Evolutionary conservation across 345 rosid genomes (phyloP), one percentile per base, ranked within the genome.

Genomic region (Viola odorata): DNA sequence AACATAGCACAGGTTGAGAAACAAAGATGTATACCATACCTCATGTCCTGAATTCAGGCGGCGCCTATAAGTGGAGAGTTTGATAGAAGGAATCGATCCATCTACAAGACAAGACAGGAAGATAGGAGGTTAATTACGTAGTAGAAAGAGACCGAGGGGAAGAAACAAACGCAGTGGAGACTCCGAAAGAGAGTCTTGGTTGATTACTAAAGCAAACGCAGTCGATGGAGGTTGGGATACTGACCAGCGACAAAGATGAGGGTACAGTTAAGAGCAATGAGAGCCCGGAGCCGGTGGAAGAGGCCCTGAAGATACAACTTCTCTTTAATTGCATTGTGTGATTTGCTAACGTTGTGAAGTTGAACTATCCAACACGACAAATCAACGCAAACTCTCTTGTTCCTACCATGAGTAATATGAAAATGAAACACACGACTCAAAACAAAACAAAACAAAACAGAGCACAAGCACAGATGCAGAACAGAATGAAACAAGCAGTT

Each of bases 361-460:
- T 86, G 96, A 42, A 94, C 97, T 68, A 91, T 79, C 97, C 97
- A 94, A 64, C 99, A 91, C 3, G 97, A 94, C 1, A 94, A 95
- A 84, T 94, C 99, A 44, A 94, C 61, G 70, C 96, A 91, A 42
- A 88, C 65, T 65, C 87, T 85, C 74, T 91, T 88, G 91, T 94
- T 88, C 77, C 97, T 90, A n/a, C 5, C 39, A n/a, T n/a, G n/a
- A n/a, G n/a, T n/a, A n/a, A n/a, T n/a, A n/a, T n/a, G n/a, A n/a
- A n/a, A n/a, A n/a, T n/a, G n/a, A n/a, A n/a, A n/a, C n/a, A n/a
- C n/a, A n/a, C n/a, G n/a, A n/a, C 8, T 55, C 4, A n/a, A 12
- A 55, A 55, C 37, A 15, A 5, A 44, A 6, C 52, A 36, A 41
- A 51, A 32, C 0, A 3, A 64, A 47, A 4, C 36, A 45, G 15